phyloP scores from a whole-genome alignment of 169 alveolate species.

The Babesia sp. region DNA sequence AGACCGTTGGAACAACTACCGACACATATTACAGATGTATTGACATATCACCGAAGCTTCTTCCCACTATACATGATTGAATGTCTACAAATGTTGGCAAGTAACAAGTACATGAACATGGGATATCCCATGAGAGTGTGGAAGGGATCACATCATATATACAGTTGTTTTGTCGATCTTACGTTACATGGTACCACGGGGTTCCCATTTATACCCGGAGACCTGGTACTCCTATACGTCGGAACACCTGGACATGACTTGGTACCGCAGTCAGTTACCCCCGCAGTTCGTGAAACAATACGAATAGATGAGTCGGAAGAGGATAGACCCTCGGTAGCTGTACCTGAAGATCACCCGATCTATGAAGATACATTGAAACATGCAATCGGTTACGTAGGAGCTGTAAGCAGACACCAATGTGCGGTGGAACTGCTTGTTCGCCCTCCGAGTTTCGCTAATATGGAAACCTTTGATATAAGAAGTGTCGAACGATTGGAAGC shows the following conservation, averaged over 20 bases:
- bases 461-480: slow-evolving; percentile 40
- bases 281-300: not conserved
- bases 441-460: slow-evolving; percentile 48
- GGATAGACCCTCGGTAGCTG: not conserved
- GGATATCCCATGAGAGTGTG: slow-evolving; percentile 20
- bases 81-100: slow-evolving; percentile 57
- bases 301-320: slow-evolving; percentile 1
- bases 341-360: slow-evolving; percentile 43
- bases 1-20: slow-evolving; percentile 46
- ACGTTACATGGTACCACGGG: slow-evolving; percentile 5
- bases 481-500: slow-evolving; percentile 47
- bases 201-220: slow-evolving; percentile 41
- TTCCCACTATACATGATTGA: slow-evolving; percentile 67
- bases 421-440: slow-evolving; percentile 17
- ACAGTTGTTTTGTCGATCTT: slow-evolving; percentile 13
- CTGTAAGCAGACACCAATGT: slow-evolving; percentile 5
- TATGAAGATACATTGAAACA: slow-evolving; percentile 37
- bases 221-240: slow-evolving; percentile 34
- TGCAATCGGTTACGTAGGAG: slow-evolving; percentile 39
- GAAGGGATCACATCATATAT: slow-evolving; percentile 3
- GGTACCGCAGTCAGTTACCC: not conserved
- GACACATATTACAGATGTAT: slow-evolving; percentile 13
- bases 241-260: slow-evolving; percentile 22
- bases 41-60: slow-evolving; percentile 44
- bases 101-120: slow-evolving; percentile 48